A percentile compares a stretch with the other conserved stretches of the same genome.
Evolutionary conservation across 2,329 filamentous ascomycete species (phyloP).

Genomic region (Macroventuria anomochaeta): DNA sequence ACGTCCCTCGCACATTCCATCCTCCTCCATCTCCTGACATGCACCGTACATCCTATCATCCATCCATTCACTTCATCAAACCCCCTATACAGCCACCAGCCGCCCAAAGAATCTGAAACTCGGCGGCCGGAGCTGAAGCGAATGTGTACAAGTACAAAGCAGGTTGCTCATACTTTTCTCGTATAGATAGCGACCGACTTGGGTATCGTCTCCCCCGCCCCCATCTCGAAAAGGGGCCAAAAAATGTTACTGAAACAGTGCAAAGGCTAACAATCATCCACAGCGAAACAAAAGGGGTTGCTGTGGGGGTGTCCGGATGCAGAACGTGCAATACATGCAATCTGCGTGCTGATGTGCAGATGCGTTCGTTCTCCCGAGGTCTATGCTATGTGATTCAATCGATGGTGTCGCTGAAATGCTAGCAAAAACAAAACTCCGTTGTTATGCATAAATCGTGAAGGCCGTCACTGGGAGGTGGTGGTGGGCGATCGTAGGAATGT

Average conservation of each 20-base stretch:
- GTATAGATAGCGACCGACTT: slow-evolving; percentile 20
- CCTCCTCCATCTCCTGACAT: slow-evolving; percentile 10
- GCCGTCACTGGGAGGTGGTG: slow-evolving; percentile 35
- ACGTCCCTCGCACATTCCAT: slow-evolving; percentile 1
- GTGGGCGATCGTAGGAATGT: slow-evolving; percentile 35
- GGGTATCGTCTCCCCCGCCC: slow-evolving; percentile 19
- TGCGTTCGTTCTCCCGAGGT: slow-evolving; percentile 12
- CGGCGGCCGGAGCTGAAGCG: slow-evolving; percentile 36
- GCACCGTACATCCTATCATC: slow-evolving; percentile 11
- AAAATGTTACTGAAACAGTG: slow-evolving; percentile 19
- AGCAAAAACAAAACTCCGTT: slow-evolving; percentile 44
- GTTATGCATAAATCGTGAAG: slow-evolving; percentile 48
- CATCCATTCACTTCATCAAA: slow-evolving; percentile 9
- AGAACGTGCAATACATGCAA: slow-evolving; percentile 17
- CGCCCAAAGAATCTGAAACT: slow-evolving; percentile 25
- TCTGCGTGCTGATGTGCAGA: slow-evolving; percentile 10
- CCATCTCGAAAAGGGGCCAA: slow-evolving; percentile 2
- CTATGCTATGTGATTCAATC: slow-evolving; percentile 23
- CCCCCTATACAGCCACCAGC: slow-evolving; percentile 27
- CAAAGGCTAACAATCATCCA: slow-evolving; percentile 16
- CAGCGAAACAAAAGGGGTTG: slow-evolving; percentile 15
- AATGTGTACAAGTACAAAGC: slow-evolving; percentile 40
- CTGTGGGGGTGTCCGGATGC: slow-evolving; percentile 22
- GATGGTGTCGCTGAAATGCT: slow-evolving; percentile 46
- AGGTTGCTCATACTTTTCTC: slow-evolving; percentile 14